Evolutionary conservation across 2,329 filamentous ascomycete genomes (phyloP), one percentile per base, ranked within the genome.

Genomic region (Aspergillus bombycis): DNA sequence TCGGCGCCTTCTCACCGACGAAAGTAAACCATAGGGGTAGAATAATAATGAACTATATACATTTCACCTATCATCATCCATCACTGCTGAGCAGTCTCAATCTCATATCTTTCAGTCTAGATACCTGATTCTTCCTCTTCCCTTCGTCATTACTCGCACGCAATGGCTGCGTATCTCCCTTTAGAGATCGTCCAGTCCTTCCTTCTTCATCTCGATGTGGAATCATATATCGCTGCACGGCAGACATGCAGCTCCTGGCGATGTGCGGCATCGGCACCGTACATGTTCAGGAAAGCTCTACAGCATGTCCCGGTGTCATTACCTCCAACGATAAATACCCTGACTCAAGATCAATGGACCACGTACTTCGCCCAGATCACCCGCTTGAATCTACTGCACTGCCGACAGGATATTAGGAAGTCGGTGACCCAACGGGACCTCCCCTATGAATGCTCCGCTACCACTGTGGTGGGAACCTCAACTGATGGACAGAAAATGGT

Each of bases 131-230:
- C 14, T 26, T 55, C 10, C n/a, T 55, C 52, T 14, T 10, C 30
- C 21, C 9, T 21, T 32, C 30, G 14, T 23, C 46, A 36, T 50
- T 19, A 19, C 32, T 41, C 26, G 16, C 21, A 23, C 36, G 43
- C 43, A 16, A 64, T 64, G 65, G 53, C 61, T 30, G 38, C 56
- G 23, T 54, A 34, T 41, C 65, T 71, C 14, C 69, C 69, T 10
- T 54, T 60, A 34, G 69, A 71, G 56, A 62, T 71, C 38, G 60
- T 70, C 34, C 67, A 69, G 43, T 65, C 64, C 26, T 65, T 71
- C 52, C 65, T 70, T 10, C 59, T 63, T 34, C 55, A 63, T 46
- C 48, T 66, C 12, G 66, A 69, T 26, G 36, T 63, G 8, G 67
- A 71, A 53, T 63, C 65, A 1, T 71, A 67, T 57, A 46, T 60